These are phyloP conservation scores for Beauveria bassiana DNA, from an alignment of 2,329 filamentous ascomycete genomes.

Conservation along the genomic window DNA sequence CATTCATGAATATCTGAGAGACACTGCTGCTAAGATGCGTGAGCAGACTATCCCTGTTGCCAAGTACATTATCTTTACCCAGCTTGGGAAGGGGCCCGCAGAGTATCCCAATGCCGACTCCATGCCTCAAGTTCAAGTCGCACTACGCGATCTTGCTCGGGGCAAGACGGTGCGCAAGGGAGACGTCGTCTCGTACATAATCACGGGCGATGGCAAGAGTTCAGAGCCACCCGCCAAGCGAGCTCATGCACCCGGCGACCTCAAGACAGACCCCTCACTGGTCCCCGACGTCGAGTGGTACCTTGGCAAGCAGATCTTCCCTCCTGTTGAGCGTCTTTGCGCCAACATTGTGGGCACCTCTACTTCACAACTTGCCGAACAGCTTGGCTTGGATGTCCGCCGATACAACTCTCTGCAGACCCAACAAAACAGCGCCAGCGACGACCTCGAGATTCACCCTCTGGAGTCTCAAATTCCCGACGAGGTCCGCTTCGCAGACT, in stretches of 20 bases:
- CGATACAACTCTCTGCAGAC: slow-evolving; percentile 59
- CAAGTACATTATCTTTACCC: slow-evolving; percentile 97
- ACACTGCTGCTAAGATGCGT: slow-evolving; percentile 81
- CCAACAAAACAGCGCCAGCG: slow-evolving; percentile 41
- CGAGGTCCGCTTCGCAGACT: slow-evolving; percentile 78
- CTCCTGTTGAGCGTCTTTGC: slow-evolving; percentile 93
- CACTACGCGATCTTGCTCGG: slow-evolving; percentile 75
- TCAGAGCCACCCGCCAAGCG: slow-evolving; percentile 76
- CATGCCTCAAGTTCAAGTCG: slow-evolving; percentile 97
- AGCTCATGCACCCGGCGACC: slow-evolving; percentile 77
- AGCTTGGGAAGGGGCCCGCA: slow-evolving; percentile 86
- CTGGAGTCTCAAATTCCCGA: slow-evolving; percentile 94
- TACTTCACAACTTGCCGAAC: slow-evolving; percentile 81
- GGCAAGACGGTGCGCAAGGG: slow-evolving; percentile 87
- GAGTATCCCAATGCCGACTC: slow-evolving; percentile 91
- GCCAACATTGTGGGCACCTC: slow-evolving; percentile 93
- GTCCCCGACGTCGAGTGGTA: slow-evolving; percentile 96
- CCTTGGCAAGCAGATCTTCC: slow-evolving; percentile 95
- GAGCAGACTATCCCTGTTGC: slow-evolving; percentile 63
- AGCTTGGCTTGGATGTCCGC: slow-evolving; percentile 80
- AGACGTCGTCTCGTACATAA: slow-evolving; percentile 93
- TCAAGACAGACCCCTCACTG: slow-evolving; percentile 67
- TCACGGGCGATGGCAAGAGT: slow-evolving; percentile 64
- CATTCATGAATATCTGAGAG: slow-evolving; percentile 87
- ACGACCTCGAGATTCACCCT: slow-evolving; percentile 72